Evolutionary conservation across 2,329 filamentous ascomycete genomes (phyloP).

Genomic region (Claviceps monticola): DNA sequence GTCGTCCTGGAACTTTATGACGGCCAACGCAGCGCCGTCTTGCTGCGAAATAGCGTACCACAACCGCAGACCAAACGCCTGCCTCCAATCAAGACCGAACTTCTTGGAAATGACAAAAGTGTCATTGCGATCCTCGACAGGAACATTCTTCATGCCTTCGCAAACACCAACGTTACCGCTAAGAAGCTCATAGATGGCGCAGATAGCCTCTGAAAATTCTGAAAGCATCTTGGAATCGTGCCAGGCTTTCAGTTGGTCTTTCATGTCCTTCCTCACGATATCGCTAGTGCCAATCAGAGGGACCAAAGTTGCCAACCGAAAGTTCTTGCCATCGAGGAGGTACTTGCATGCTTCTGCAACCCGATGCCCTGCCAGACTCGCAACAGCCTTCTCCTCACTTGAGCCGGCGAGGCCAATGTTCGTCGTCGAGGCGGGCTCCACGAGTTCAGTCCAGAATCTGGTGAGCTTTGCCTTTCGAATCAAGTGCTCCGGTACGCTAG

Average conservation of each 20-base stretch:
- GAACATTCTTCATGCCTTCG: conserved; percentile 58
- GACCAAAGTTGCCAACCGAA: conserved; percentile 72
- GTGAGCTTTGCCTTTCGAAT: conserved; percentile 52
- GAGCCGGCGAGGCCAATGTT: conserved; percentile 45
- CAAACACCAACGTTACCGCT: conserved; percentile 78
- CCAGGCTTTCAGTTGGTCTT: conserved; percentile 73
- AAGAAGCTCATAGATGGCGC: conserved; percentile 79
- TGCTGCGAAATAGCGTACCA: conserved; percentile 68
- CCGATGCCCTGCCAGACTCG: conserved; percentile 64
- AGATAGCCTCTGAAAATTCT: conserved; percentile 73
- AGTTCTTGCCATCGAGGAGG: conserved; percentile 62
- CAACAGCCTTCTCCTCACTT: conserved; percentile 71
- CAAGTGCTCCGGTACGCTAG: conserved; percentile 24
- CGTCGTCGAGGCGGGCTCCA: conserved; percentile 43
- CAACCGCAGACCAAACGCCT: conserved; percentile 78
- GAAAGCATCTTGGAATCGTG: conserved; percentile 67
- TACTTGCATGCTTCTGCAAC: conserved; percentile 71
- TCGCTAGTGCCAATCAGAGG: conserved; percentile 67
- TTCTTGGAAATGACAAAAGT: conserved; percentile 72
- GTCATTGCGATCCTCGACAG: conserved; percentile 65
- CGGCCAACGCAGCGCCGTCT: conserved; percentile 58
- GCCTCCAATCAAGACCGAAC: conserved; percentile 84
- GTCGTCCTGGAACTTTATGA: conserved; percentile 60
- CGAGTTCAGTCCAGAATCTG: conserved; percentile 49
- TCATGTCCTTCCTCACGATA: conserved; percentile 58